Conservation (phyloP, 192 early-diverging fungal species). For the Podila epicladia region DNA sequence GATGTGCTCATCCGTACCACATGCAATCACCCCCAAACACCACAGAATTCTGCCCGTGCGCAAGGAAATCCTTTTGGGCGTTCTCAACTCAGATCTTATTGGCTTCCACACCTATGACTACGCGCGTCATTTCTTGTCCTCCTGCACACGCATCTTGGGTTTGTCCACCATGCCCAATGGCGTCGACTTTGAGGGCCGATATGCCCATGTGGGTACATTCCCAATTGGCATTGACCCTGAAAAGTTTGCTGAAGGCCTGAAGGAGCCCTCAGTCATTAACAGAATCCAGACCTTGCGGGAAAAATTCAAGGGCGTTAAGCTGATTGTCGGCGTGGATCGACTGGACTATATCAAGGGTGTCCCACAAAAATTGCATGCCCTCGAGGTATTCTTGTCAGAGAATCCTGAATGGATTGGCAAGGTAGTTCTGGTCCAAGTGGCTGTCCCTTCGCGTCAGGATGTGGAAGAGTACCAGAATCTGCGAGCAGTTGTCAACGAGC, state of each 20-base stretch:
- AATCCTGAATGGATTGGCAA: slow-evolving; percentile 94
- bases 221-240: slow-evolving; percentile 99
- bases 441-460: slow-evolving; percentile 97
- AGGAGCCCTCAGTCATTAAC: slow-evolving; percentile 69
- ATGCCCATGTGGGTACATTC: slow-evolving; percentile 97
- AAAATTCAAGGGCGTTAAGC: slow-evolving; percentile 85
- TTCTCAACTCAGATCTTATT: slow-evolving; percentile 91
- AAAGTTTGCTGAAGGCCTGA: slow-evolving; percentile 90
- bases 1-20: not conserved
- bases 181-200: slow-evolving; percentile 92
- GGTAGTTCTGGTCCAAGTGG: slow-evolving; percentile 96
- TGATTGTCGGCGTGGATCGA: slow-evolving; percentile 98
- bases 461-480: slow-evolving; percentile 99
- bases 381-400: slow-evolving; percentile 89
- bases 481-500: slow-evolving; percentile 92
- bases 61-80: slow-evolving; percentile 91
- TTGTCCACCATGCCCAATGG: slow-evolving; percentile 93
- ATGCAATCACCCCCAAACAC: not conserved
- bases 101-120: slow-evolving; percentile 99
- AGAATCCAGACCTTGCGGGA: slow-evolving; percentile 85
- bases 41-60: slow-evolving; percentile 91
- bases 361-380: slow-evolving; percentile 97
- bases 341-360: slow-evolving; percentile 99
- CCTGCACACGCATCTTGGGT: slow-evolving; percentile 96
- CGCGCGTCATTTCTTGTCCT: slow-evolving; percentile 96